Evolutionary conservation across 169 alveolate genomes (phyloP).

Genomic region (Cryptosporidium muris): DNA sequence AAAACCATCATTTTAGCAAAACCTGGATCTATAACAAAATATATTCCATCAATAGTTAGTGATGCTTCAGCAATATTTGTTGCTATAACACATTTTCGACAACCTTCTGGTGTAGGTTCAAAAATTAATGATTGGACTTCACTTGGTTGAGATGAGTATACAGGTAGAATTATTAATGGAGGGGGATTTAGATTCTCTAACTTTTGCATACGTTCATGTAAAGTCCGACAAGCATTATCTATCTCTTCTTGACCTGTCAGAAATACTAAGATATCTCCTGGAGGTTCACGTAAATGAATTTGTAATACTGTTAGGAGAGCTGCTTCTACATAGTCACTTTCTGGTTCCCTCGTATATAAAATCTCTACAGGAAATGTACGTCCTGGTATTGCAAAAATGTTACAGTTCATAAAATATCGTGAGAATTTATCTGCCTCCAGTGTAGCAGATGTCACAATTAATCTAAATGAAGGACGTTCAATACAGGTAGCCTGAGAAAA

Average conservation of each 20-base stretch:
- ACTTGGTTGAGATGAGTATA: constrained; percentile 96
- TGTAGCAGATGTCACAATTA: constrained; percentile 99
- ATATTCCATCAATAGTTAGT: constrained; percentile 99
- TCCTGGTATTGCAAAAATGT: constrained; percentile 98
- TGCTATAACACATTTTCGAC: constrained; percentile 98
- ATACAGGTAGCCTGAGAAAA: constrained; percentile 84
- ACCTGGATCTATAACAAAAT: constrained; percentile 99
- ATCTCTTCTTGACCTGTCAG: constrained; percentile 99
- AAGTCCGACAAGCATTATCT: constrained; percentile 96
- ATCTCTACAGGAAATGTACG: constrained; percentile 97
- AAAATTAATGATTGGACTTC: constrained; percentile 97
- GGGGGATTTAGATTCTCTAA: constrained; percentile 95
- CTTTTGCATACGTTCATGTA: constrained; percentile 93
- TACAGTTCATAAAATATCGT: constrained; percentile 93
- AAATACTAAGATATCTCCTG: constrained; percentile 98
- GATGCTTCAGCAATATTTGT: constrained; percentile 99
- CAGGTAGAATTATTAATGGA: constrained; percentile 94
- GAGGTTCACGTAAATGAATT: constrained; percentile 95
- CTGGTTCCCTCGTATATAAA: constrained; percentile 96
- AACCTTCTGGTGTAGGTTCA: constrained; percentile 98
- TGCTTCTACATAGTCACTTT: constrained; percentile 98
- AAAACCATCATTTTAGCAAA: constrained; percentile 96
- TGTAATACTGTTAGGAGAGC: constrained; percentile 95
- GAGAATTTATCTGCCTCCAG: constrained; percentile 96
- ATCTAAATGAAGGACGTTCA: constrained; percentile 91